phyloP scores from a whole-genome alignment of 2,329 filamentous ascomycete genomes.

The Alternaria sp. region DNA sequence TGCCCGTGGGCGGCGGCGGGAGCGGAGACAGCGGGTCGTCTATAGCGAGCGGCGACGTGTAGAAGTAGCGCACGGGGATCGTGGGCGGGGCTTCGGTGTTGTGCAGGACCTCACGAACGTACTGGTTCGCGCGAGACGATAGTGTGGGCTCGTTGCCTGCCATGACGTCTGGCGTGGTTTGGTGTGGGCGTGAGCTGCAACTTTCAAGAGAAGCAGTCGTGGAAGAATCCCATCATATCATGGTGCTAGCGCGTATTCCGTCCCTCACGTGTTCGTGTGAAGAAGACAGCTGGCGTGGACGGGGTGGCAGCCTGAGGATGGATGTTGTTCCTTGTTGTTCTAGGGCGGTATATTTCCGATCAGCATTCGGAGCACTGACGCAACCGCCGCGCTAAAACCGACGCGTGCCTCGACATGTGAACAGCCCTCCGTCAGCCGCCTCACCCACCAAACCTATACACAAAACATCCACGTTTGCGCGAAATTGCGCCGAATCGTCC shows the following conservation, averaged over 20 bases:
- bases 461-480: not conserved
- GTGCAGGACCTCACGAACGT: constrained; percentile 55
- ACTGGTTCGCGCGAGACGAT: constrained; percentile 49
- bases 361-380: constrained; percentile 36
- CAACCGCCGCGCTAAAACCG: constrained; percentile 32
- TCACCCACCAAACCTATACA: not conserved
- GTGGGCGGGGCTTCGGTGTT: constrained; percentile 42
- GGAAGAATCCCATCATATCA: constrained; percentile 20
- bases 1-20: constrained; percentile 59
- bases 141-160: constrained; percentile 27
- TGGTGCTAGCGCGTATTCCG: constrained; percentile 7
- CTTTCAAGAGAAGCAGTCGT: constrained; percentile 7
- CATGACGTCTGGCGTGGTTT: constrained; percentile 19
- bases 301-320: constrained; percentile 25
- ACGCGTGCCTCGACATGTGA: constrained; percentile 30
- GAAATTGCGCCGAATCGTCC: not conserved
- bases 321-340: constrained; percentile 9
- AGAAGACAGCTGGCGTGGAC: constrained; percentile 8
- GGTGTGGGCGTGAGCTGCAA: constrained; percentile 3
- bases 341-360: constrained; percentile 17
- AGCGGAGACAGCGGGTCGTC: constrained; percentile 83
- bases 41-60: constrained; percentile 79
- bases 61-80: constrained; percentile 70
- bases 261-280: constrained; percentile 9
- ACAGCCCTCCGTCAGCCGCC: constrained; percentile 3